Evolutionary conservation across 2,329 filamentous ascomycete genomes (phyloP).

Genomic region (Xenosphaeropsis pyriputrescens): DNA sequence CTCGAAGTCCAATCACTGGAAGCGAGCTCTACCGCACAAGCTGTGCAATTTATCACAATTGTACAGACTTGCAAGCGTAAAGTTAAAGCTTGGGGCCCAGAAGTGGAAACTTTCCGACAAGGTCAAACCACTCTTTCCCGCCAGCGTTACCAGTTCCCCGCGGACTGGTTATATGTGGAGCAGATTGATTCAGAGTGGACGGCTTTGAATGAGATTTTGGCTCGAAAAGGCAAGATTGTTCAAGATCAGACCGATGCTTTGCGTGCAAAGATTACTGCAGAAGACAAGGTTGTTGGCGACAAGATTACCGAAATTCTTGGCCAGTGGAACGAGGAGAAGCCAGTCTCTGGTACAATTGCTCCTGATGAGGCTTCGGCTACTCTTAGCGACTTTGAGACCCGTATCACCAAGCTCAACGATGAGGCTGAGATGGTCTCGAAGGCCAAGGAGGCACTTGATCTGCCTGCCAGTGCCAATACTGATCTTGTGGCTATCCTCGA

Average conservation of each 20-base stretch:
- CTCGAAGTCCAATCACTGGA: conserved; percentile 87
- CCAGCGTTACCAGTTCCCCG: conserved; percentile 85
- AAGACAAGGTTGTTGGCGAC: conserved; percentile 81
- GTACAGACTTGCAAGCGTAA: conserved; percentile 94
- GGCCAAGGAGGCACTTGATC: conserved; percentile 90
- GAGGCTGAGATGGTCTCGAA: conserved; percentile 90
- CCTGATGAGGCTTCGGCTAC: conserved; percentile 79
- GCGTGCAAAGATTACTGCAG: conserved; percentile 83
- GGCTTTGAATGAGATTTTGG: conserved; percentile 79
- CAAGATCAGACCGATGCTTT: conserved; percentile 92
- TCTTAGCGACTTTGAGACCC: conserved; percentile 66
- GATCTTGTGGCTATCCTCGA: conserved; percentile 78
- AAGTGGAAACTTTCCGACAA: conserved; percentile 91
- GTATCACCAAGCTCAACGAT: conserved; percentile 71
- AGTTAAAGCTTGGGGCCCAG: conserved; percentile 85
- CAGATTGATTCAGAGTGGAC: conserved; percentile 96
- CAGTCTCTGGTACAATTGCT: conserved; percentile 85
- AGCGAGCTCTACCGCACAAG: conserved; percentile 88
- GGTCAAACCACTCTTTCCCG: conserved; percentile 84
- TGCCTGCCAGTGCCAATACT: conserved; percentile 67
- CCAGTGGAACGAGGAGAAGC: conserved; percentile 94
- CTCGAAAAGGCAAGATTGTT: conserved; percentile 87
- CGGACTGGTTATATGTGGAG: conserved; percentile 89
- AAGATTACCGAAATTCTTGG: conserved; percentile 74
- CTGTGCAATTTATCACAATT: conserved; percentile 95